phyloP scores from a whole-genome alignment of 495 filamentous ascomycete species.

The Thermochaetoides thermophila region DNA sequence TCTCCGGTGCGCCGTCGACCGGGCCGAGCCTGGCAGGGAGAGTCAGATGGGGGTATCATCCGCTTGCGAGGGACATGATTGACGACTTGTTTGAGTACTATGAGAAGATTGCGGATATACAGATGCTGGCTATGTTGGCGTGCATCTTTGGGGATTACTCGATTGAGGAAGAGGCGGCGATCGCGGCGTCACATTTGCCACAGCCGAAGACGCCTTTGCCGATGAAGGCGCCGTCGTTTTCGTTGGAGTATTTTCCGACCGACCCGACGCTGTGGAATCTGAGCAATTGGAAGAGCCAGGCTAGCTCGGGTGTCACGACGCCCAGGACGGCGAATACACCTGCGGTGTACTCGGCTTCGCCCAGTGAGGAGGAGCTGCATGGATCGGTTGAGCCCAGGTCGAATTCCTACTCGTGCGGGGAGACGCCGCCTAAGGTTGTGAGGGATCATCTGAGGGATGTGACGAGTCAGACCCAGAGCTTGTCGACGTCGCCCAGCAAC shows the following conservation, averaged over 20 bases:
- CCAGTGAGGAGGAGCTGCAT: constrained; percentile 38
- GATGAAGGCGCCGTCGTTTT: constrained; percentile 51
- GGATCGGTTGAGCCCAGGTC: constrained; percentile 36
- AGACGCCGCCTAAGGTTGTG: constrained; percentile 45
- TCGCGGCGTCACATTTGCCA: constrained; percentile 29
- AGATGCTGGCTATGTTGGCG: constrained; percentile 92
- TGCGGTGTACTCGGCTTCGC: constrained; percentile 43
- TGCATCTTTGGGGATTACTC: constrained; percentile 65
- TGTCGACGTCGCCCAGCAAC: constrained; percentile 61
- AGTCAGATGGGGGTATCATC: constrained; percentile 77
- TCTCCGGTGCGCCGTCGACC: constrained; percentile 6
- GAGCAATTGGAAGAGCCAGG: constrained; percentile 27
- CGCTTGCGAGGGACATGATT: constrained; percentile 66
- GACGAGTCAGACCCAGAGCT: constrained; percentile 36
- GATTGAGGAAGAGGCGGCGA: constrained; percentile 32
- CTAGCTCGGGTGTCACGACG: constrained; percentile 37
- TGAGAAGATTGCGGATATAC: constrained; percentile 63
- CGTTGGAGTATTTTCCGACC: constrained; percentile 53
- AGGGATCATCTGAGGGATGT: constrained; percentile 21
- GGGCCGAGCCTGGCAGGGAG: constrained; percentile 34
- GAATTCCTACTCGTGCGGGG: constrained; percentile 43
- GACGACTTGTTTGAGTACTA: constrained; percentile 57
- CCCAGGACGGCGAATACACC: constrained; percentile 44
- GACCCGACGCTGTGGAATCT: constrained; percentile 41
- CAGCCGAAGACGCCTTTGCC: constrained; percentile 42